Percentiles rank a stretch among this genome's conserved stretches.
phyloP scores from a whole-genome alignment of 495 filamentous ascomycete species.

The Penicillium antarcticum region DNA sequence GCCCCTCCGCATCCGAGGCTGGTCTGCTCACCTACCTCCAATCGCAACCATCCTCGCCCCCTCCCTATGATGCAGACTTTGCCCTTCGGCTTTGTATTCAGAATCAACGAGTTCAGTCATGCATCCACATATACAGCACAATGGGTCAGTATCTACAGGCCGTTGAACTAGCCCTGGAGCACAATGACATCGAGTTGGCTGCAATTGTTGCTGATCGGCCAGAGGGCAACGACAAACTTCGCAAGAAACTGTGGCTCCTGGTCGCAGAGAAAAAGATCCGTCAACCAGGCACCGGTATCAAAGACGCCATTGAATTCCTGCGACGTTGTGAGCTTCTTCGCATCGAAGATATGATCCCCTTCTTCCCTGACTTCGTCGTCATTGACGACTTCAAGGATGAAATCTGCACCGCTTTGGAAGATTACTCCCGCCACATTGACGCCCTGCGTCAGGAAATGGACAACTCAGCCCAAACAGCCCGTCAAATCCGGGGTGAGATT shows the following conservation, averaged over 20 bases:
- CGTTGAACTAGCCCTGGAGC: conserved; percentile 84
- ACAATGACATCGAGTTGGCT: conserved; percentile 85
- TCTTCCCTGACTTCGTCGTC: conserved; percentile 98
- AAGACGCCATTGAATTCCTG: conserved; percentile 91
- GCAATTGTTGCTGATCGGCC: conserved; percentile 86
- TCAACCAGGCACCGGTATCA: conserved; percentile 75
- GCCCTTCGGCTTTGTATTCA: conserved; percentile 93
- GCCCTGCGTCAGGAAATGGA: conserved; percentile 93
- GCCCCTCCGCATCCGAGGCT: conserved; percentile 75
- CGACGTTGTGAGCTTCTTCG: conserved; percentile 84
- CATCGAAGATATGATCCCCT: conserved; percentile 96
- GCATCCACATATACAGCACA: conserved; percentile 91
- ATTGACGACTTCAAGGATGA: conserved; percentile 99
- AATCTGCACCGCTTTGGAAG: conserved; percentile 89
- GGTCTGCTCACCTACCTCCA: conserved; percentile 86
- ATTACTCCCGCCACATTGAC: conserved; percentile 88
- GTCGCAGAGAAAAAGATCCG: conserved; percentile 90
- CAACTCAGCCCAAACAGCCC: conserved; percentile 78
- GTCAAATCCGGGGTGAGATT: conserved; percentile 85
- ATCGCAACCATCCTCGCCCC: conserved; percentile 66
- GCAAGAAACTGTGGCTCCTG: conserved; percentile 92
- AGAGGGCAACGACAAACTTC: conserved; percentile 67
- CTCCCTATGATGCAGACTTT: conserved; percentile 93
- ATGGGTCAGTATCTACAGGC: conserved; percentile 93
- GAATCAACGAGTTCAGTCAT: conserved; percentile 84